A percentile compares a stretch with the other conserved stretches of the same genome.
These are phyloP conservation scores for Picea abies DNA, from an alignment of 83 land plant species.

Conservation along the genomic window DNA sequence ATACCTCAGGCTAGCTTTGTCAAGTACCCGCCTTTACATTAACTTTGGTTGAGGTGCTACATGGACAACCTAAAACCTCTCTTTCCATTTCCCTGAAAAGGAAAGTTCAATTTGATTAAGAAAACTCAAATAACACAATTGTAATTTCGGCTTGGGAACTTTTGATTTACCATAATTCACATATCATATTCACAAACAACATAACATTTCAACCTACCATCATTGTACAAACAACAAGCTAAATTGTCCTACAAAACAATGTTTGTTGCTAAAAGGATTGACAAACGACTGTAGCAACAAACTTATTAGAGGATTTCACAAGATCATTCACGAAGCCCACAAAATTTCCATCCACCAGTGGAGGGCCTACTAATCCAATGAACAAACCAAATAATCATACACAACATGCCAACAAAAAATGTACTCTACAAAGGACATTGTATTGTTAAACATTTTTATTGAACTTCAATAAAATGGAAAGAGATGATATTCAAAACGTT, in stretches of 20 bases:
- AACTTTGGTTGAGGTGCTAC: not conserved
- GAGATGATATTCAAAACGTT: not conserved
- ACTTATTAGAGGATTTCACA: not conserved
- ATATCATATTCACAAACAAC: not conserved
- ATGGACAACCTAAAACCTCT: not conserved
- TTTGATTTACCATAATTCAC: not conserved
- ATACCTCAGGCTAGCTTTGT: not conserved
- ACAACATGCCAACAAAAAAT: not conserved
- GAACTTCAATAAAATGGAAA: not conserved
- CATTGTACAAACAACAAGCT: too few relatives aligned
- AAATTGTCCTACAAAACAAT: not conserved
- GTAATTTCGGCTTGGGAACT: not conserved
- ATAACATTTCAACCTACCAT: too few relatives aligned
- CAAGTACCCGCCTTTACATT: conserved; percentile 1
- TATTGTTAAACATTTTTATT: not conserved
- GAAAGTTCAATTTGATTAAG: not conserved
- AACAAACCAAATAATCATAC: not conserved
- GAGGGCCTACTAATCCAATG: not conserved
- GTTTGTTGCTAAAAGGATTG: not conserved
- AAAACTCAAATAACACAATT: not conserved
- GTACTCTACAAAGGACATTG: not conserved
- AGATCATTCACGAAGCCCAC: not conserved
- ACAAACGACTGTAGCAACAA: not conserved
- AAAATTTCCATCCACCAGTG: not conserved
- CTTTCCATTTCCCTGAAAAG: conserved; percentile 10